Percentiles rank a stretch among this genome's conserved stretches.
These are phyloP conservation scores for Apiospora koreana DNA, from an alignment of 2,329 filamentous ascomycete species.

Conservation along the genomic window DNA sequence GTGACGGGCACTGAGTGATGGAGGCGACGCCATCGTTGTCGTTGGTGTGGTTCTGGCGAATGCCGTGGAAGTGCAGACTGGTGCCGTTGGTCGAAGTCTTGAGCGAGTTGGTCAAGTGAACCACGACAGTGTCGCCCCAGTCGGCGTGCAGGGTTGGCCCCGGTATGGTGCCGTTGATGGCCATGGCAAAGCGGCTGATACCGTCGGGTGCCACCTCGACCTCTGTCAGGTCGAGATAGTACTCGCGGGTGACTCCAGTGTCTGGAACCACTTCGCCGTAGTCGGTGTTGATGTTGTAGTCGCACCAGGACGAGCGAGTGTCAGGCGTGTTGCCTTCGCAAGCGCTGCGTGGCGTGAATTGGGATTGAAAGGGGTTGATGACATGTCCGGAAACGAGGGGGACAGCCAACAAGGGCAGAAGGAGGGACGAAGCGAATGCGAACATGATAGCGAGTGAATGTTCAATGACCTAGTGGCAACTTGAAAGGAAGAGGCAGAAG, in stretches of 20 bases:
- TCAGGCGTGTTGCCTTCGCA: slow-evolving; percentile 9
- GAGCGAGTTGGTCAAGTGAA: slow-evolving; percentile 55
- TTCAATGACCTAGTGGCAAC: not conserved
- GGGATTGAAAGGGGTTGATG: not conserved
- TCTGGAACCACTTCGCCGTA: slow-evolving; percentile 33
- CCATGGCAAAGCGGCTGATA: slow-evolving; percentile 24
- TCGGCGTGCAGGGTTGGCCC: slow-evolving; percentile 42
- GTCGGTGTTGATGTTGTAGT: slow-evolving; percentile 39
- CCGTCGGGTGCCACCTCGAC: slow-evolving; percentile 36
- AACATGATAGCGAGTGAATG: not conserved
- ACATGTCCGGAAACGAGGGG: not conserved
- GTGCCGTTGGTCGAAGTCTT: slow-evolving; percentile 56
- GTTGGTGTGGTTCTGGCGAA: slow-evolving; percentile 56
- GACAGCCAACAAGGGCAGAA: not conserved
- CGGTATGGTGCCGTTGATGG: slow-evolving; percentile 41
- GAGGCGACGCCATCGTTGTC: slow-evolving; percentile 57
- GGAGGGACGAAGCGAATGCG: not conserved
- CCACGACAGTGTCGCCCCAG: slow-evolving; percentile 46
- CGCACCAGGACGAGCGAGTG: slow-evolving; percentile 33
- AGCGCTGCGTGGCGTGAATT: not conserved
- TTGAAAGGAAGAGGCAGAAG: not conserved
- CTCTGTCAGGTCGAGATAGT: slow-evolving; percentile 25
- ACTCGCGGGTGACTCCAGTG: slow-evolving; percentile 40
- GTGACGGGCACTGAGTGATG: slow-evolving; percentile 51
- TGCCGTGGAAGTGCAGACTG: slow-evolving; percentile 63